Base-by-base conservation (phyloP, 176 grass and related monocot species). In the Guadua angustifolia region DNA sequence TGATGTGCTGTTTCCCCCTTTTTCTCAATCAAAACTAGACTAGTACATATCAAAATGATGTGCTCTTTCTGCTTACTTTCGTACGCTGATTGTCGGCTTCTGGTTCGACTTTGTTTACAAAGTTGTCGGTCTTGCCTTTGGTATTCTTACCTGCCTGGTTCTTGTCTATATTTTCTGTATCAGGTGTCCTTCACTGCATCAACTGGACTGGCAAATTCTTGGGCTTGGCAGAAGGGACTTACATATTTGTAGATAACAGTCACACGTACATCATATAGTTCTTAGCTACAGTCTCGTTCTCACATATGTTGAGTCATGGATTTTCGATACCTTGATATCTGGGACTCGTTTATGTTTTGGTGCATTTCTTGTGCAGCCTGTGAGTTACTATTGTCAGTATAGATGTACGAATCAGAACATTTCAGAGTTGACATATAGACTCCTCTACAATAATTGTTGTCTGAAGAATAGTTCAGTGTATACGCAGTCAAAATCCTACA, bases 141-240 rank as follows among this genome's bases (percentile, higher is more conserved):
- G 11, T 66, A 40, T 9, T 4, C 24, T 46, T 60, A 70, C 11
- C n/a, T 53, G 24, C 12, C 80, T 83, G 56, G 78, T 56, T 35
- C 24, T 66, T 65, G 42, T 43, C 22, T 70, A 44, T 43, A 35
- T 82, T 85, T 39, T 19, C 61, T 81, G 21, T 22, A 58, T 47
- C 71, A 81, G 78, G 70, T 74, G 12, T 43, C 69, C 46, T 9
- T 33, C 7, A 65, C 33, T 44, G 18, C 32, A 69, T 78, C 26
- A 46, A 66, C 75, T 64, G 50, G 60, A 61, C 15, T 32, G 75
- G 67, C 5, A 44, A 78, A 77, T 72, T 73, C 25, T 36, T 83
- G 13, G 46, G 50, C 46, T 24, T 74, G 11, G 7, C 0, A 4
- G 58, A 56, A 74, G 39, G n/a, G 45, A 11, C 71, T 43, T 1